Evolutionary conservation across 2,329 filamentous ascomycete genomes (phyloP).

Genomic region (Rutstroemia sp.): DNA sequence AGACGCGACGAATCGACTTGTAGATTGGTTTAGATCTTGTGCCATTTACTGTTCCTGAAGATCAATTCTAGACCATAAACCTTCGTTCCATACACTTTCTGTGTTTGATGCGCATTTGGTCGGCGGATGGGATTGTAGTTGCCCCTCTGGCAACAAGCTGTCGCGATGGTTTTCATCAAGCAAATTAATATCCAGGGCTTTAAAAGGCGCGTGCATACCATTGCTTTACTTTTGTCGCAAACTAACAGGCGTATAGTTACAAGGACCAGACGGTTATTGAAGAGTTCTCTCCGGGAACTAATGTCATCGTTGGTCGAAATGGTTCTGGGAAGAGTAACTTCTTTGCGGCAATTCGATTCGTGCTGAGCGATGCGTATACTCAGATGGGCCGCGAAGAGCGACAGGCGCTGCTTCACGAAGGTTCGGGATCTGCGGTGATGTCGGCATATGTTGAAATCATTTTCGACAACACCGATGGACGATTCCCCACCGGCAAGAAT

Average conservation of each 20-base stretch:
- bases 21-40: not conserved
- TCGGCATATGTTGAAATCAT: constrained; percentile 99
- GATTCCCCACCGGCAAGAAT: constrained; percentile 86
- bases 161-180: constrained; percentile 83
- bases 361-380: constrained; percentile 94
- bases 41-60: too few relatives aligned
- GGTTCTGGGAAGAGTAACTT: constrained; percentile 99
- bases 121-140: not conserved
- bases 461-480: constrained; percentile 94
- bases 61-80: too few relatives aligned
- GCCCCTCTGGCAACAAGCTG: constrained; percentile 13
- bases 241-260: constrained; percentile 55
- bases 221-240: constrained; percentile 6
- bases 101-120: constrained; percentile 3
- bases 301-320: constrained; percentile 98
- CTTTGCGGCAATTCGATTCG: constrained; percentile 97
- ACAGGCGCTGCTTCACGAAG: constrained; percentile 93
- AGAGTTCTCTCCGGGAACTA: constrained; percentile 93
- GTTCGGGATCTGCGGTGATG: constrained; percentile 95
- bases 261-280: constrained; percentile 99
- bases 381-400: constrained; percentile 94
- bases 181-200: constrained; percentile 99
- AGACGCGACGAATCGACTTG: constrained; percentile 2
- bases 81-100: not conserved
- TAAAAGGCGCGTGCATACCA: constrained; percentile 63